Evolutionary conservation across 2,329 filamentous ascomycete genomes (phyloP).

Genomic region (Exophiala dermatitidis): DNA sequence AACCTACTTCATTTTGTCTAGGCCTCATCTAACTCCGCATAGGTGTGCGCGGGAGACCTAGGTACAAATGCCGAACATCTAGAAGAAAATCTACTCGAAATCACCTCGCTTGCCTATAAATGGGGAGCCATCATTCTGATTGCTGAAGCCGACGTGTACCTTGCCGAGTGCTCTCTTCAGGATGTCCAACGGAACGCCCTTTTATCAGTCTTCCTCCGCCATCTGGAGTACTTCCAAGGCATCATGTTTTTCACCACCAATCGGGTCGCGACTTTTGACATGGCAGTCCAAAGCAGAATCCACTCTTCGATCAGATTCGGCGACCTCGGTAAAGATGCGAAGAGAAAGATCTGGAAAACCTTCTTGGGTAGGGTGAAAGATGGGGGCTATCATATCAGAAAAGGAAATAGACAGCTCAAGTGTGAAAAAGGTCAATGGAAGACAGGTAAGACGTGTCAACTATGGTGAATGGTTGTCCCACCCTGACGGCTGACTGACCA

Average conservation of each 20-base stretch:
- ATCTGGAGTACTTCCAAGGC: constrained; percentile 35
- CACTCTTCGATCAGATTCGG: constrained; percentile 5
- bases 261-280: constrained; percentile 35
- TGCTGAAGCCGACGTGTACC: constrained; percentile 12
- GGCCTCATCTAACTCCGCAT: too few species aligned
- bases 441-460: neutral
- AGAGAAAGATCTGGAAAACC: too few species aligned
- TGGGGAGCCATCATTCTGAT: constrained; percentile 18
- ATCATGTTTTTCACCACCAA: constrained; percentile 44
- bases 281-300: constrained; percentile 5
- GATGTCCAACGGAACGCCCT: constrained; percentile 8
- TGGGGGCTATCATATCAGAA: too few species aligned
- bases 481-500: neutral
- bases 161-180: neutral
- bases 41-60: constrained; percentile 38
- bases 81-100: constrained; percentile 3
- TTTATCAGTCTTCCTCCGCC: constrained; percentile 30
- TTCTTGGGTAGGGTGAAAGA: too few species aligned
- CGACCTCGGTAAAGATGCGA: constrained; percentile 6
- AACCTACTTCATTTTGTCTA: constrained; percentile 48
- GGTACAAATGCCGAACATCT: constrained; percentile 21
- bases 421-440: too few species aligned
- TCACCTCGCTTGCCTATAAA: neutral
- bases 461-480: too few species aligned
- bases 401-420: too few species aligned